Conservation (phyloP, 768 basidiomycete genomes). For the Boletus insuetus region DNA sequence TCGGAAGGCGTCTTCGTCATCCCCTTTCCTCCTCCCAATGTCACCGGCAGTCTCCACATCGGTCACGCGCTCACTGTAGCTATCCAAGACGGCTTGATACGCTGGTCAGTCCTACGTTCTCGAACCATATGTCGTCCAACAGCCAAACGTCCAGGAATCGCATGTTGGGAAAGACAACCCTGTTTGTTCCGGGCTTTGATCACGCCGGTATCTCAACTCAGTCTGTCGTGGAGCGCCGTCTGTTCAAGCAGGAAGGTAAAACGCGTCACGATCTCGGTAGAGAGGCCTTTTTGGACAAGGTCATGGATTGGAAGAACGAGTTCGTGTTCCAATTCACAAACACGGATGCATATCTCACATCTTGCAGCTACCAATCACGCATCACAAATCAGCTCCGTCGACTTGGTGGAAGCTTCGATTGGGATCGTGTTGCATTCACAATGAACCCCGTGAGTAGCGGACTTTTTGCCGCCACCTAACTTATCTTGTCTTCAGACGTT, state of each 20-base stretch:
- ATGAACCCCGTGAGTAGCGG: constrained; percentile 72
- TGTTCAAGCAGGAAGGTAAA: constrained; percentile 79
- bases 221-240: constrained; percentile 91
- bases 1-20: constrained; percentile 78
- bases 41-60: constrained; percentile 93
- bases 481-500: constrained; percentile 44
- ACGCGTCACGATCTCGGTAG: constrained; percentile 94
- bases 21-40: constrained; percentile 92
- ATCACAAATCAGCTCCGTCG: constrained; percentile 88
- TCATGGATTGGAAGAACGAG: constrained; percentile 98
- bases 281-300: constrained; percentile 84
- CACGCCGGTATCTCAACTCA: constrained; percentile 99
- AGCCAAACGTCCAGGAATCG: constrained; percentile 64
- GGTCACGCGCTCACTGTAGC: constrained; percentile 92
- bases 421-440: constrained; percentile 93
- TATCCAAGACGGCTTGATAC: constrained; percentile 84
- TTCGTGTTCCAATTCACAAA: constrained; percentile 39
- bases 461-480: background rate
- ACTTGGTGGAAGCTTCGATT: constrained; percentile 92
- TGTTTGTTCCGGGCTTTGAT: constrained; percentile 94
- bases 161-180: constrained; percentile 88
- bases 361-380: constrained; percentile 78
- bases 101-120: constrained; percentile 60
- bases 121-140: background rate
- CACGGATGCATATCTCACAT: background rate